A percentile compares a stretch with the other conserved stretches of the same genome.
phyloP scores from a whole-genome alignment of 768 basidiomycete genomes.

The Serendipita sp. region DNA sequence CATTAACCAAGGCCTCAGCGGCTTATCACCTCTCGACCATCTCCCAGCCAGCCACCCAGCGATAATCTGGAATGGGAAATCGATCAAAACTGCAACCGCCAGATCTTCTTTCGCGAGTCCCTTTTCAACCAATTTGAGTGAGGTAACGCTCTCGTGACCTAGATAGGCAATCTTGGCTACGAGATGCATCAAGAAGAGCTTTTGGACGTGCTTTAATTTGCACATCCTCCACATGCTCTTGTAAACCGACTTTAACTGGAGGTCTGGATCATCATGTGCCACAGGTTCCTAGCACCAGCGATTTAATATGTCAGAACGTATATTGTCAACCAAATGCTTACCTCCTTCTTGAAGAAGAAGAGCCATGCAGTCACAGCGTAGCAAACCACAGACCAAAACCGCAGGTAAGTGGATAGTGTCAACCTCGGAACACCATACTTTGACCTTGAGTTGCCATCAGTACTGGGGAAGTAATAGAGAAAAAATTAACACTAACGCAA shows the following conservation, averaged over 20 bases:
- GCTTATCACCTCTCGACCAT: slow-evolving; percentile 69
- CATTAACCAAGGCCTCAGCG: slow-evolving; percentile 73
- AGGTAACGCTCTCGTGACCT: slow-evolving; percentile 81
- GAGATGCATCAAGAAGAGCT: slow-evolving; percentile 69
- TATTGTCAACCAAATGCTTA: slow-evolving; percentile 18
- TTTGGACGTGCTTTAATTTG: slow-evolving; percentile 80
- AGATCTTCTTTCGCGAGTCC: slow-evolving; percentile 90
- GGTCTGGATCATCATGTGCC: slow-evolving; percentile 53
- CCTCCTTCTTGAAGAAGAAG: slow-evolving; percentile 77
- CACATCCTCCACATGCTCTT: slow-evolving; percentile 90
- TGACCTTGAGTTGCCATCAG: slow-evolving; percentile 24
- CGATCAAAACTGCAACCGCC: slow-evolving; percentile 86
- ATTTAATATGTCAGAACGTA: not conserved
- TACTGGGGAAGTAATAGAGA: slow-evolving; percentile 15
- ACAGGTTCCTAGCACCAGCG: slow-evolving; percentile 47
- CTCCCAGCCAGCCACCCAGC: slow-evolving; percentile 89
- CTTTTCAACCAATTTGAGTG: slow-evolving; percentile 91
- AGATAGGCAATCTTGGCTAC: slow-evolving; percentile 91
- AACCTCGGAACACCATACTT: slow-evolving; percentile 66
- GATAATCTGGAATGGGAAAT: slow-evolving; percentile 93
- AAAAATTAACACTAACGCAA: slow-evolving; percentile 39
- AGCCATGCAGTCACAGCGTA: slow-evolving; percentile 80
- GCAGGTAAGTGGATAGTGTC: slow-evolving; percentile 62
- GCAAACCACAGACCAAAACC: slow-evolving; percentile 72
- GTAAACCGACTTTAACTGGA: slow-evolving; percentile 83